Base-by-base conservation (phyloP, 2,329 filamentous ascomycete species). In the Coniella lustricola region DNA sequence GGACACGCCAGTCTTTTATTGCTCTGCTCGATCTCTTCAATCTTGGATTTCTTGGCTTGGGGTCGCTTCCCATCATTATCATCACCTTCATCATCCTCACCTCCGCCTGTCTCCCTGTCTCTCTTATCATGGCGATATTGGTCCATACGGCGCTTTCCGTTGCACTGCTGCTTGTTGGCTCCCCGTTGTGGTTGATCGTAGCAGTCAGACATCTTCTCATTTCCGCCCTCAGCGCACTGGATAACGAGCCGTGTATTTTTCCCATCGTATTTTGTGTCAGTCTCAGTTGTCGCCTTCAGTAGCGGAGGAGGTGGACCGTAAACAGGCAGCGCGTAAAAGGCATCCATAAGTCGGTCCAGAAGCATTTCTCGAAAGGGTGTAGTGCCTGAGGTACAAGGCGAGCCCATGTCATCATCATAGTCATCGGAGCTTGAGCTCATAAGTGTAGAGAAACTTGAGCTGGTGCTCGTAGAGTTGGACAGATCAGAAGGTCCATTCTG, bases 1-100 rank as follows among this genome's bases (percentile, higher is more conserved):
- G 54, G 54, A 29, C 54, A 54, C 16, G 54, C 54, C 2, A 55
- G 39, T 22, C 49, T 55, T 33, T 34, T 55, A 10, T 29, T 29
- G 25, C 25, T 29, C 3, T 14, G 37, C 31, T 42, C 42, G 4
- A 16, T 13, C 12, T 50, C 46, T 3, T 44, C 50, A 21, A 21
- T 32, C 12, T 42, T 54, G 17, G 20, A 18, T 12, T 42, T 52
- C 22, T 54, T 54, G 9, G 18, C 31, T 13, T 4, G 46, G 7
- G 29, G 45, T 1, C 16, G 25, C 32, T 45, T 43, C 17, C 32
- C 18, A 7, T 29, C 43, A 17, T 40, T 31, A 5, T 46, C 31
- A 4, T 34, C 50, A n/a, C 43, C 39, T 1, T 32, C 47, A 9
- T 25, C 43, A 12, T 33, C 16, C 4, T 43, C 44, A 8, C 38